Evolutionary conservation across 805 yeast species (phyloP).

Genomic region (Saturnispora quitensis): DNA sequence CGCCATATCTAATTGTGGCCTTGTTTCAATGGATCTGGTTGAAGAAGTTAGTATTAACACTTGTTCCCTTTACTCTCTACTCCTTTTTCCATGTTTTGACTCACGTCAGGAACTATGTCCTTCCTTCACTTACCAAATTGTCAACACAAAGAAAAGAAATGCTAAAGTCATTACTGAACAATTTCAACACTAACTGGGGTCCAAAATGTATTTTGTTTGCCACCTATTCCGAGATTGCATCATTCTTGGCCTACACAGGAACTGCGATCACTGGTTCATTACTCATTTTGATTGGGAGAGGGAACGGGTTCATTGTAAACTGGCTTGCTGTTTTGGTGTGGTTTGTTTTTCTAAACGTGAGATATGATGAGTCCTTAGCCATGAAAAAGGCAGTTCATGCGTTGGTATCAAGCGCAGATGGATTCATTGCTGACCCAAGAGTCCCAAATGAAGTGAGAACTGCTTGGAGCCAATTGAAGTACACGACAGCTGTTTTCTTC

Average conservation of each 20-base stretch:
- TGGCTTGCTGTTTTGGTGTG: constrained; percentile 49
- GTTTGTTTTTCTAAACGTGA: constrained; percentile 58
- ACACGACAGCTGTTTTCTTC: constrained; percentile 3
- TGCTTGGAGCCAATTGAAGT: constrained; percentile 40
- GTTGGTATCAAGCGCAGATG: constrained; percentile 24
- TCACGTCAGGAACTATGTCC: constrained; percentile 52
- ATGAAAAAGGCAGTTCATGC: constrained; percentile 36
- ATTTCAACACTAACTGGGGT: constrained; percentile 44
- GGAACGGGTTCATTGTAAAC: constrained; percentile 23
- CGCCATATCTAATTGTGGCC: constrained; percentile 57
- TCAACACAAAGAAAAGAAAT: constrained; percentile 8
- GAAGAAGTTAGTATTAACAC: constrained; percentile 50
- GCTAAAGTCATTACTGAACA: constrained; percentile 24
- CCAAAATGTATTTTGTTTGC: constrained; percentile 51
- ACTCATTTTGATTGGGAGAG: constrained; percentile 12
- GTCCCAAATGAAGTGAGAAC: constrained; percentile 40
- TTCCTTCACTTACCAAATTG: constrained; percentile 42
- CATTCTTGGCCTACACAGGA: constrained; percentile 22
- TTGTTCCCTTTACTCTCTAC: constrained; percentile 67
- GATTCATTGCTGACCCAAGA: constrained; percentile 41
- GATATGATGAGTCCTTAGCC: constrained; percentile 68
- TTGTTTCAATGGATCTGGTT: constrained; percentile 47
- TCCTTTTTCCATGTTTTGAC: constrained; percentile 76
- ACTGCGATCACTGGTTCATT: constrained; percentile 27
- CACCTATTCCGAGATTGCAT: constrained; percentile 42